A percentile compares a stretch with the other conserved stretches of the same genome.
These are phyloP conservation scores for Tulasnella sp. DNA, from an alignment of 768 basidiomycete genomes.

Conservation along the genomic window DNA sequence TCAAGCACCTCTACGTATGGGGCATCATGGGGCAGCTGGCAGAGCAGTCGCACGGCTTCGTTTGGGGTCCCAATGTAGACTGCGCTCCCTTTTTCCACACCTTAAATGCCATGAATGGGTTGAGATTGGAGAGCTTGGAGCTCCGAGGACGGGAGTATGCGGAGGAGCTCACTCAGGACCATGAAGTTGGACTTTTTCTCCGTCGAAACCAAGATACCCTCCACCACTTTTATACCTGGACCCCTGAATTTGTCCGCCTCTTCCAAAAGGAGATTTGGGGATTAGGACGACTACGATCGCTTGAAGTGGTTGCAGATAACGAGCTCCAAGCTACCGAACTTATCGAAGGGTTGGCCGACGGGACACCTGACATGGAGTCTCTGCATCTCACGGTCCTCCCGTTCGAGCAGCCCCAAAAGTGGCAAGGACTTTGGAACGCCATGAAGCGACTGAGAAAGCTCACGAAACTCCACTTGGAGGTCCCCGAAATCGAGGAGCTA, in stretches of 20 bases:
- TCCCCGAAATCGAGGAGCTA: neutral
- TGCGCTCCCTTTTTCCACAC: no score
- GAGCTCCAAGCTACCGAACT: neutral
- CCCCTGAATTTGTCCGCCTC: neutral
- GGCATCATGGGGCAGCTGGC: neutral
- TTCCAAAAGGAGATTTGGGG: neutral
- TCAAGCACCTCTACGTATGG: neutral
- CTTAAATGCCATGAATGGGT: no score
- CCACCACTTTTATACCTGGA: neutral
- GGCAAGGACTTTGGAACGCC: neutral
- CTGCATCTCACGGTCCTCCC: neutral
- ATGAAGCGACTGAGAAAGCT: neutral
- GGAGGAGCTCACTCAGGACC: no score
- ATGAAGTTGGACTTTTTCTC: neutral
- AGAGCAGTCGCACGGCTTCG: no score
- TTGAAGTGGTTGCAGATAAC: neutral
- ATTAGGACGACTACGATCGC: neutral
- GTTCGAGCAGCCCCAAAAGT: neutral
- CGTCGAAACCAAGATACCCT: neutral
- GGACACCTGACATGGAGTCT: neutral
- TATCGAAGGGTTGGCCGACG: neutral
- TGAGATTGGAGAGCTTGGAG: no score
- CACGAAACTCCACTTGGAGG: neutral
- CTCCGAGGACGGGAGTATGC: no score
- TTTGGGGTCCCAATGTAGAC: no score